Base-by-base conservation (phyloP, 257 asterid genomes). In the Solanum sparsipilum region DNA sequence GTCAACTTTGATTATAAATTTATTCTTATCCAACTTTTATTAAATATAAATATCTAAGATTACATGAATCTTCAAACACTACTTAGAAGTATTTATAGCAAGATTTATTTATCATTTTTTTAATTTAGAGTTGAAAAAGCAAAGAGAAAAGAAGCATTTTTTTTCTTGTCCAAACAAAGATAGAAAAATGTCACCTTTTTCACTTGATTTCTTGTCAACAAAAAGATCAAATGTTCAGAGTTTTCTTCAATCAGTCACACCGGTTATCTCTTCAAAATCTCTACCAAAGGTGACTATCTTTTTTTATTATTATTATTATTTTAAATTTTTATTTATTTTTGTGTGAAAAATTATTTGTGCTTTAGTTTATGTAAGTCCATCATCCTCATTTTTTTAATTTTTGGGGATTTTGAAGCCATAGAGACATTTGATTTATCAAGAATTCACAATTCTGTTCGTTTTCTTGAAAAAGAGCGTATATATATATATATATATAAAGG, bases 211-310 rank as follows among this genome's bases (percentile, higher is more conserved):
- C 85, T 16, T 48, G 10, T 81, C 85, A 81, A 81, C 39, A 18
- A 81, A 9, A 81, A 81, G 41, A 29, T 89, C 89, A 58, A 90
- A 90, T 87, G 73, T 90, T 18, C 46, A 60, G 44, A 84, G 82
- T 65, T 85, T 90, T 27, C 87, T 90, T 60, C 65, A 32, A 58
- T 90, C 88, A 3, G 48, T 87, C 11, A 87, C 89, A 20, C 92
- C 91, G 21, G 5, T 85, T 71, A 89, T 90, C 38, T 73, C 90
- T 58, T 84, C 90, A 12, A 85, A 58, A 41, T 2, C 41, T 87
- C 63, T 89, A 25, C 46, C 89, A 18, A 44, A 41, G 91, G 92
- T 90, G 84, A 63, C 34, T 4, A 35, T 38, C 11, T 3, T 29
- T 29, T 18, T 39, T 38, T 38, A 38, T 29, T 34, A 34, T 34